These are phyloP conservation scores for Russula vinacea DNA, from an alignment of 768 basidiomycete species.

Conservation along the genomic window DNA sequence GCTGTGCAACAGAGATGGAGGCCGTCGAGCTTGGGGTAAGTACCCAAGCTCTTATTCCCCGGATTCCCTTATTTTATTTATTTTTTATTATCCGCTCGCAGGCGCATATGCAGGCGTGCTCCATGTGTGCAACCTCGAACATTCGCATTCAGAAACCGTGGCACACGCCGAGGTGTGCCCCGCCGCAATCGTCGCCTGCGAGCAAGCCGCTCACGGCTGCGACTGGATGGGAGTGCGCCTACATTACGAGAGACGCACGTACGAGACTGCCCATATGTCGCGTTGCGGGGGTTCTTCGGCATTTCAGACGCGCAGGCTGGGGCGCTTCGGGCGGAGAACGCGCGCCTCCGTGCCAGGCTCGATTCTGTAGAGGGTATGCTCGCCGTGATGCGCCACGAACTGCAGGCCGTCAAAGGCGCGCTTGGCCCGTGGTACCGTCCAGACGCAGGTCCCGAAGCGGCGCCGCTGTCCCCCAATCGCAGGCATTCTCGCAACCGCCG, in stretches of 20 bases:
- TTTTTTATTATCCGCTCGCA: not conserved
- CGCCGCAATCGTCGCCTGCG: slow-evolving; percentile 41
- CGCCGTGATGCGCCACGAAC: slow-evolving; percentile 52
- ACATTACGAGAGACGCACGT: slow-evolving; percentile 40
- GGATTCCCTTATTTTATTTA: slow-evolving; percentile 4
- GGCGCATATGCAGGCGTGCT: slow-evolving; percentile 42
- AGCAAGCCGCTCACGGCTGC: slow-evolving; percentile 52
- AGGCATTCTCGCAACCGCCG: not conserved
- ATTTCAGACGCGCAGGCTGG: slow-evolving; percentile 37
- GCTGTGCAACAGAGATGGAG: slow-evolving; percentile 37
- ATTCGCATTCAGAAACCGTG: slow-evolving; percentile 38
- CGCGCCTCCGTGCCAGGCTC: slow-evolving; percentile 54
- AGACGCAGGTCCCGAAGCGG: slow-evolving; percentile 29
- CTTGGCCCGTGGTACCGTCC: slow-evolving; percentile 64
- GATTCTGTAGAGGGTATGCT: slow-evolving; percentile 52
- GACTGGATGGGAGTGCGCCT: slow-evolving; percentile 49
- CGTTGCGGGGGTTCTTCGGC: slow-evolving; percentile 57
- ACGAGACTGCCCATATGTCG: slow-evolving; percentile 53
- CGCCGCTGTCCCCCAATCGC: not conserved
- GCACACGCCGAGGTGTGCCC: slow-evolving; percentile 43
- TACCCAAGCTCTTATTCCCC: slow-evolving; percentile 29
- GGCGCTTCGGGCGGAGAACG: slow-evolving; percentile 61
- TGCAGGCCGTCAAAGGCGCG: slow-evolving; percentile 51
- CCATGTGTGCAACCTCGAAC: slow-evolving; percentile 41
- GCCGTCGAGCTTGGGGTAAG: slow-evolving; percentile 39